Conservation (phyloP, 176 grass and related monocot genomes). For the Aegilops longissima region DNA sequence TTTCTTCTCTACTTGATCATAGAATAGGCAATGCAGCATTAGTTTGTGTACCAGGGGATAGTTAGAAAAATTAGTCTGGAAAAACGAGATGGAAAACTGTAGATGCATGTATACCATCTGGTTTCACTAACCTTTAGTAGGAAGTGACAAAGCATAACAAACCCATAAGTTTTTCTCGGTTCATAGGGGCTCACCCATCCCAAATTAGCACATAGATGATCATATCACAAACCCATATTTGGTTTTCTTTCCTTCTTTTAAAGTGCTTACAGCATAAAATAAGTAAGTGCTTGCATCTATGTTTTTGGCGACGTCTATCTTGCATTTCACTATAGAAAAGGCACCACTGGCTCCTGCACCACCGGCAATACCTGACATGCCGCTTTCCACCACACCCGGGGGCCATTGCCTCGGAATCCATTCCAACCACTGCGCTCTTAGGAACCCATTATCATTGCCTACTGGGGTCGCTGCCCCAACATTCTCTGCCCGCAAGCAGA, state of each 20-base stretch:
- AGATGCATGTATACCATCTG: neutral
- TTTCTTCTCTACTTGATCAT: neutral
- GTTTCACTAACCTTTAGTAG: neutral
- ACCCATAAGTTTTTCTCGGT: conserved; percentile 5
- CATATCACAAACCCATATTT: neutral
- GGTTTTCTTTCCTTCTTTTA: conserved; percentile 15
- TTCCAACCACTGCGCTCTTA: neutral
- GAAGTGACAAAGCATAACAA: neutral
- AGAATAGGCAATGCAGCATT: conserved; percentile 11
- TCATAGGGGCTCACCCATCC: conserved; percentile 10
- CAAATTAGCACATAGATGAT: neutral
- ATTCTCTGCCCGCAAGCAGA: neutral
- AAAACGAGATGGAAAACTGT: conserved; percentile 10
- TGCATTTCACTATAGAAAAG: neutral
- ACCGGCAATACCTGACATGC: neutral
- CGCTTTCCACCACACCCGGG: neutral
- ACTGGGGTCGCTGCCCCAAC: neutral
- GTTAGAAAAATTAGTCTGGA: neutral
- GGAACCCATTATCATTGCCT: neutral
- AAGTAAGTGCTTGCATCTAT: neutral
- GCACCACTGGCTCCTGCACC: neutral
- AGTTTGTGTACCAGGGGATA: conserved; percentile 8
- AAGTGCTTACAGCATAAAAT: neutral
- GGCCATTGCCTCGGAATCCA: neutral
- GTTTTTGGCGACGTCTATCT: neutral